These are phyloP conservation scores for Verticillium nubilum DNA, from an alignment of 2,329 filamentous ascomycete genomes.

Conservation along the genomic window DNA sequence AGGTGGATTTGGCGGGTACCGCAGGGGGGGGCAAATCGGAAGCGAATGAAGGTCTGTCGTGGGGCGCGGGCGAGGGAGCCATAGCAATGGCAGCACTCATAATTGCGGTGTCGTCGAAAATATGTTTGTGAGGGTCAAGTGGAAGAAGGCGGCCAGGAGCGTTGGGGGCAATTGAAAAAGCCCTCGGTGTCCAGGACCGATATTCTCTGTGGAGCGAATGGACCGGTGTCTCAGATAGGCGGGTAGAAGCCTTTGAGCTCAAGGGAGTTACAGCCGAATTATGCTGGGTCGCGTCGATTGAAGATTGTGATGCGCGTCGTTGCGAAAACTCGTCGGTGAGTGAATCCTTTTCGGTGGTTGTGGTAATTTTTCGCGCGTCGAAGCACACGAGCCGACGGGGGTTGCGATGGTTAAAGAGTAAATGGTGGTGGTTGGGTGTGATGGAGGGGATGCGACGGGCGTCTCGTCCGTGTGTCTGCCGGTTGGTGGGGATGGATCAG, in stretches of 20 bases:
- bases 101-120: constrained; percentile 24
- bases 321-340: background rate
- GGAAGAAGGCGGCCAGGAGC: background rate
- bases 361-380: background rate
- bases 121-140: constrained; percentile 4
- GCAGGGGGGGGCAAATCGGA: constrained; percentile 34
- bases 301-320: background rate
- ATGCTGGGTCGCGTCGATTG: background rate
- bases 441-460: background rate
- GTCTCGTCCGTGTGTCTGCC: background rate
- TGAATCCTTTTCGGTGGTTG: background rate
- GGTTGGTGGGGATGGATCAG: background rate
- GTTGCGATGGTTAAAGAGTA: background rate
- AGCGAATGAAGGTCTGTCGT: constrained; percentile 55
- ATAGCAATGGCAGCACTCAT: constrained; percentile 67
- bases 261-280: background rate
- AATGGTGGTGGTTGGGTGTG: background rate
- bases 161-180: background rate
- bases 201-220: background rate
- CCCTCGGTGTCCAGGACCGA: background rate
- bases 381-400: background rate
- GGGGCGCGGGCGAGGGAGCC: constrained; percentile 62
- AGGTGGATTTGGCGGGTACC: constrained; percentile 23
- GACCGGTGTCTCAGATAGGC: background rate
- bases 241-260: background rate